Base-by-base conservation (phyloP, 345 rosid species). In the Erysimum cheiranthoides region DNA sequence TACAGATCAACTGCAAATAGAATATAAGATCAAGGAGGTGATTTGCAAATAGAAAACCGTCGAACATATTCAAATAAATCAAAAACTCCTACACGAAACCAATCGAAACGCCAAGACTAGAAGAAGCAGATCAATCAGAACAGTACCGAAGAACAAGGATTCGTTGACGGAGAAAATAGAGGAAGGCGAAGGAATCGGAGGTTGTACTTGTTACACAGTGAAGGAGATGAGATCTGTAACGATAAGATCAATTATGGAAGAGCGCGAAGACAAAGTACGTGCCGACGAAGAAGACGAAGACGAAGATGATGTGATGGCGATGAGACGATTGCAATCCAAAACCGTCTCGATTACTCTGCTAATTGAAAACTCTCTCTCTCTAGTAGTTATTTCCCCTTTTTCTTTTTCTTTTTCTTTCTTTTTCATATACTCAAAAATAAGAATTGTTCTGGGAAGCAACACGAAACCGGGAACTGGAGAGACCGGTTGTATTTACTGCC, bases 381-480 rank as follows among this genome's bases (percentile, higher is more conserved):
- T n/a, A n/a, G n/a, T n/a, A n/a, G n/a, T n/a, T n/a, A n/a, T n/a
- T 8, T 0, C 2, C 3, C 10, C n/a, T 14, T 45, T n/a, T 6
- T 5, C 13, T n/a, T 8, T 39, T 11, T 40, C 10, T n/a, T n/a
- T n/a, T n/a, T n/a, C 30, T 46, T 31, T 12, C 5, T 47, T 34
- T 17, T 35, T 10, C 16, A 16, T 10, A 12, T 31, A 32, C 1
- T 4, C 11, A 56, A 10, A n/a, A 8, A n/a, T n/a, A n/a, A n/a
- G n/a, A n/a, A 16, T 30, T 38, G 11, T 74, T 66, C 53, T 34
- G 30, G 10, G 66, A 74, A 45, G 78, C 78, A 77, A 61, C 34
- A 31, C 2, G 61, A 62, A 45, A 75, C 74, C 68, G 68, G 63
- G 5, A 40, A 76, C 85, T 64, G 68, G 81, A 35, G 40, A 51